Conservation (phyloP, 1,139 yeast genomes). For the Suhomyces bolitotheri region DNA sequence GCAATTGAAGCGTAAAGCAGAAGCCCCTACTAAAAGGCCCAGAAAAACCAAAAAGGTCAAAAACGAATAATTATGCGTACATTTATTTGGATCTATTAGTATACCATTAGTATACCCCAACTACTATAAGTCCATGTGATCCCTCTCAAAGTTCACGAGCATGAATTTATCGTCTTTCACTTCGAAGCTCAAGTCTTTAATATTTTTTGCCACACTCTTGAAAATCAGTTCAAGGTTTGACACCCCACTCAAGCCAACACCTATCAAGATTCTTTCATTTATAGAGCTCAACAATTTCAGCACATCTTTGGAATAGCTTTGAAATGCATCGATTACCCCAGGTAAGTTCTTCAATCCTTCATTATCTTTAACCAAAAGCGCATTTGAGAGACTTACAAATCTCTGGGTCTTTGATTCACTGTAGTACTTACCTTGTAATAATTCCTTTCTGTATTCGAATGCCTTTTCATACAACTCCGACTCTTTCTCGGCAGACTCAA, state of each 20-base stretch:
- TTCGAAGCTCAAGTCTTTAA: slow-evolving; percentile 31
- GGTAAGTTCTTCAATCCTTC: slow-evolving; percentile 27
- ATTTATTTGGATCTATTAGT: too few relatives aligned
- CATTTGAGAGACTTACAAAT: slow-evolving; percentile 30
- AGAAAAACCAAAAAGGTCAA: slow-evolving; percentile 6
- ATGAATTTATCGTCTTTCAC: slow-evolving; percentile 38
- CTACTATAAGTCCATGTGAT: slow-evolving; percentile 31
- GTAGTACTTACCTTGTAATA: slow-evolving; percentile 17
- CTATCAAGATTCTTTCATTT: slow-evolving; percentile 31
- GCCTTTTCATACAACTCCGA: slow-evolving; percentile 14
- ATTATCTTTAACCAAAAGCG: slow-evolving; percentile 30
- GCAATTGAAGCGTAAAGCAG: slow-evolving; percentile 1
- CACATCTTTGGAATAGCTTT: slow-evolving; percentile 24
- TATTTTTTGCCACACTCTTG: slow-evolving; percentile 34
- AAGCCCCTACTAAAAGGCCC: not conserved
- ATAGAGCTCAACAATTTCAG: slow-evolving; percentile 23
- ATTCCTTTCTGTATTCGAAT: slow-evolving; percentile 11
- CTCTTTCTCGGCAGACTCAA: slow-evolving; percentile 13
- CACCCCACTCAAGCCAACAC: slow-evolving; percentile 27
- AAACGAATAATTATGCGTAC: slow-evolving; percentile 2
- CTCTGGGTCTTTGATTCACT: slow-evolving; percentile 15
- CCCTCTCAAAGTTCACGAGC: slow-evolving; percentile 42
- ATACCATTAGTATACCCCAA: not conserved
- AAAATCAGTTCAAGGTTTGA: slow-evolving; percentile 39
- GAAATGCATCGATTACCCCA: slow-evolving; percentile 21